Base-by-base conservation (phyloP, 495 filamentous ascomycete genomes). In the Apiosordaria backusii region DNA sequence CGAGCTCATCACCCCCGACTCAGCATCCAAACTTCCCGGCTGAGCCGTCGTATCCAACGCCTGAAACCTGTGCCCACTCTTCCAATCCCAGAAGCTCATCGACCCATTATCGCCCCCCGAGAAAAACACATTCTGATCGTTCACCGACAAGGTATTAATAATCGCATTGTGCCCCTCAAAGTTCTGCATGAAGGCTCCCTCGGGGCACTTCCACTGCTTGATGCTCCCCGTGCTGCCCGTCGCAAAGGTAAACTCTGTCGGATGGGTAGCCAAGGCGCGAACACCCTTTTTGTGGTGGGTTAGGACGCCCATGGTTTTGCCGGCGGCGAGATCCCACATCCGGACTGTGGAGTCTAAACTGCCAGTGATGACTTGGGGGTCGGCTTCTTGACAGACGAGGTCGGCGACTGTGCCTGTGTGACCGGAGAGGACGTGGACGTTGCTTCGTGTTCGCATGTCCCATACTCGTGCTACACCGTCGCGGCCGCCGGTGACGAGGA, bases 241-340 rank as follows among this genome's bases (percentile, higher is more conserved):
- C 29, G 93, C 96, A 70, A 99, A 99, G 0, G 96, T 99, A 77
- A 96, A 99, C 76, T 99, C 96, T 61, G 84, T 88, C 0, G 96
- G 96, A 76, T 98, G 96, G 2, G 88, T 85, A 19, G 90, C 85
- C 62, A 99, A 82, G n/a, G 85, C 86, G 52, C 96, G 87, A 9
- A 99, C 93, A 62, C 92, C 91, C 80, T 97, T 97, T 76, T 99
- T 99, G 86, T 99, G 96, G 75, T 99, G 96, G 7, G 96, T 99
- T 64, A 99, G 81, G 4, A 96, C 91, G 35, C 90, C 89, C 92
- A 97, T 97, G 3, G 92, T 90, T 80, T 98, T 99, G 57, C 93
- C 93, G 0, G 96, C 95, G 4, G 95, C 94, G 27, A 99, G 81
- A 80, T 99, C 96, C 92, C 94, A 99, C 64, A 99, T 82, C 4